Base-by-base conservation (phyloP, 2,329 filamentous ascomycete genomes). In the Aspergillus fumigatiaffinis region DNA sequence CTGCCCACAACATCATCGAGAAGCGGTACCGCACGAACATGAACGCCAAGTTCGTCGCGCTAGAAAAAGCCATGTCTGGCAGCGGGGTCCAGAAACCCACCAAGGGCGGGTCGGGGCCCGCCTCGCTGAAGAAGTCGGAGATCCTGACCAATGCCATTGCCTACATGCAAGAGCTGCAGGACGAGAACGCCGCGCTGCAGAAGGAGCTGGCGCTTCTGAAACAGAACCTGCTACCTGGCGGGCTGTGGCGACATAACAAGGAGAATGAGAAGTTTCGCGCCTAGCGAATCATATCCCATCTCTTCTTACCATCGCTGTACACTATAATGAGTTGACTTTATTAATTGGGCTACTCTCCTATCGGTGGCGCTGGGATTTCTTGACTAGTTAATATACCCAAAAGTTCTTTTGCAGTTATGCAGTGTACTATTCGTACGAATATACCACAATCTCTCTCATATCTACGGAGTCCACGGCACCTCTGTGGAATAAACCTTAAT, bases 11-110 rank as follows among this genome's bases (percentile, higher is more conserved):
- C 61, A 70, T 75, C 63, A 75, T 76, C 52, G 73, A 76, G 57
- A 76, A 75, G 60, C 73, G 73, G 10, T 76, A 76, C 56, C 72
- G 73, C 38, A 75, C 73, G 51, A 76, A 76, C 63, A 75, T 76
- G 73, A 76, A 76, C 51, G 72, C 73, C 64, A 76, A 76, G 48
- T 75, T 76, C 50, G 66, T 75, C 1, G 65, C 73, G 0, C 62
- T 76, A n/a, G 73, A 74, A 49, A 70, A 75, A 54, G 72, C 71
- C 9, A 73, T 74, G 57, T 66, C 21, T 4, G 23, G 63, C 44
- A 62, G 66, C 4, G 63, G 62, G 5, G 58, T 63, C n/a, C 64
- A 66, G 35, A 69, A 68, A 38, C 56, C 62, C 10, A 53, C 57
- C 14, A 67, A 68, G 25, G 62, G 60, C n/a, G 68, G 67, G 0